A percentile compares a stretch with the other conserved stretches of the same genome.
Evolutionary conservation across 371 early-diverging fungal species (phyloP).

Genomic region (Syncephalastrum contaminatum): DNA sequence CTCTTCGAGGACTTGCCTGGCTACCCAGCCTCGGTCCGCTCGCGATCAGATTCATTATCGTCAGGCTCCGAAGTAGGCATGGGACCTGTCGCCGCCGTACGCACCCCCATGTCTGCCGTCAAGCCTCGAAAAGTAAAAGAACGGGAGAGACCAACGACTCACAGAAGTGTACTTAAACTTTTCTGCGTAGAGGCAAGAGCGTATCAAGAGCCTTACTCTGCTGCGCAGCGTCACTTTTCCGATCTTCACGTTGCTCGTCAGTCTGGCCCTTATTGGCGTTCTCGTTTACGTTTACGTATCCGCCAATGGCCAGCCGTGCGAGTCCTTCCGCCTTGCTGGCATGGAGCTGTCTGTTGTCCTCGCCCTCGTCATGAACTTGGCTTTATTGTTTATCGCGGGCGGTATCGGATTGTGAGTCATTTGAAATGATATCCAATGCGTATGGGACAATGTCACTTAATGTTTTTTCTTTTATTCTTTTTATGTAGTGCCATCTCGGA

Average conservation of each 20-base stretch:
- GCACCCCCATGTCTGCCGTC: too few relatives aligned
- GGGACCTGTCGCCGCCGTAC: too few relatives aligned
- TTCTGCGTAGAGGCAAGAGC: too few relatives aligned
- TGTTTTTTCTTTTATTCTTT: background rate
- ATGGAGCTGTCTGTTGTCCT: slow-evolving; percentile 21
- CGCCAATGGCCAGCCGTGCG: slow-evolving; percentile 22
- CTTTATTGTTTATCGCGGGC: slow-evolving; percentile 20
- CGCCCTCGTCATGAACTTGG: slow-evolving; percentile 18
- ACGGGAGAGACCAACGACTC: too few relatives aligned
- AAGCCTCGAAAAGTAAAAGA: too few relatives aligned
- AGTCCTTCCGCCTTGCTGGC: slow-evolving; percentile 15
- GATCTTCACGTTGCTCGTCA: slow-evolving; percentile 6
- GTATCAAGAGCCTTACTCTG: too few relatives aligned
- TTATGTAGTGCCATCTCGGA: slow-evolving; percentile 23
- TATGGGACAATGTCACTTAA: background rate
- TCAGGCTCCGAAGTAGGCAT: too few relatives aligned
- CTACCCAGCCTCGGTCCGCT: too few relatives aligned
- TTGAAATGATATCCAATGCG: background rate
- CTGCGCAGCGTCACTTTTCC: slow-evolving; percentile 1
- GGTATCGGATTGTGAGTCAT: slow-evolving; percentile 29
- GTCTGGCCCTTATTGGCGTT: slow-evolving; percentile 7
- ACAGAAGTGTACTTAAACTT: too few relatives aligned
- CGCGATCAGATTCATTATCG: too few relatives aligned
- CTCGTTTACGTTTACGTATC: slow-evolving; percentile 12
- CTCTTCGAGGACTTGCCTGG: too few relatives aligned